Base-by-base conservation (phyloP, 2,329 filamentous ascomycete species). In the Parascedosporium putredinis region DNA sequence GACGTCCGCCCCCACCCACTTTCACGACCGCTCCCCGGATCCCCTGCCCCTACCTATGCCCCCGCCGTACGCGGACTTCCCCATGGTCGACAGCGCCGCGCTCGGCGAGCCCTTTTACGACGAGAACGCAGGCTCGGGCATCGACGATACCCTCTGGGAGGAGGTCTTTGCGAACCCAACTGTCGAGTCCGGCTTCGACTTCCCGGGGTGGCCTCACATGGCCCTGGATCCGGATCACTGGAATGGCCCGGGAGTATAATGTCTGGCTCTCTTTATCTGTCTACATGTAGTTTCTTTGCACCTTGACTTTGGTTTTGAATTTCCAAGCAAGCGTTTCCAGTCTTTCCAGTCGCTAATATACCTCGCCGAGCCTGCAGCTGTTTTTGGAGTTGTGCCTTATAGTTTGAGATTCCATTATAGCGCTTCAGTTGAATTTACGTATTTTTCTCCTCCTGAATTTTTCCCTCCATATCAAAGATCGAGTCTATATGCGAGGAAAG, bases 81-180 rank as follows among this genome's bases (percentile, higher is more conserved):
- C 60, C 1, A 57, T 61, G 7, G 59, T 63, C 3, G 55, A 62
- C 42, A 60, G 60, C 23, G 57, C 55, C 42, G 53, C 52, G 4
- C 49, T 64, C n/a, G 56, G 57, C 12, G 60, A 62, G 51, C 56
- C 58, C 0, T 59, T 63, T 34, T 60, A 60, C 36, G 59, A 62
- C 5, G 60, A 59, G 42, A 57, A 54, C 38, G 55, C 55, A 7
- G 57, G 53, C 33, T 55, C 58, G 12, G 54, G 56, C 4, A 64
- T 58, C 60, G 58, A 67, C 51, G 63, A 64, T 52, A 56, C 58
- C 23, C 56, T 66, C 0, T 68, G 66, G 66, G 65, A 67, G 51
- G 64, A 64, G 42, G 63, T 64, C 1, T 68, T 67, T 51, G 64
- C 64, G 3, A 62, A 67, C 50, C 59, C 64, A 7, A 56, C 60